phyloP scores from a whole-genome alignment of 176 grass and related monocot genomes.

The Puccinellia tenuiflora region DNA sequence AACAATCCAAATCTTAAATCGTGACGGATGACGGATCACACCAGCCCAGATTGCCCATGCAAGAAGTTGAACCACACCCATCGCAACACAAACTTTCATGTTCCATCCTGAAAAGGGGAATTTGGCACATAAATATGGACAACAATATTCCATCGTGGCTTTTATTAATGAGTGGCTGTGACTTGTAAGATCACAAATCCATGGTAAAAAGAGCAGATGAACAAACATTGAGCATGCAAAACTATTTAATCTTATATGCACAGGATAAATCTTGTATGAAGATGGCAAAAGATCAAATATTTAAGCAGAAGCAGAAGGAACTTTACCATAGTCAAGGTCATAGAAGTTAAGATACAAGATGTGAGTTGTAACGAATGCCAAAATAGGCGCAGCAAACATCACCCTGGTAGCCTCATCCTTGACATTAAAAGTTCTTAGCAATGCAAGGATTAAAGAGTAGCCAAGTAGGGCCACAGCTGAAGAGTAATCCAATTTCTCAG shows the following conservation, averaged over 20 bases:
- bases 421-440: slow-evolving; percentile 83
- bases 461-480: slow-evolving; percentile 84
- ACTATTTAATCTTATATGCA: neutral
- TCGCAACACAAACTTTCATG: slow-evolving; percentile 88
- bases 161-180: neutral
- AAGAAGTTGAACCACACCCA: slow-evolving; percentile 68
- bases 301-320: slow-evolving; percentile 16
- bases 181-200: neutral
- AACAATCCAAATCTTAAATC: slow-evolving; percentile 63
- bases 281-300: neutral
- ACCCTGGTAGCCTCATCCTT: slow-evolving; percentile 92
- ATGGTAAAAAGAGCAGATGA: slow-evolving; percentile 6
- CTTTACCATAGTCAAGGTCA: slow-evolving; percentile 73
- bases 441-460: slow-evolving; percentile 74
- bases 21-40: slow-evolving; percentile 55
- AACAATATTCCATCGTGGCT: neutral
- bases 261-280: neutral
- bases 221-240: neutral
- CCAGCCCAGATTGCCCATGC: slow-evolving; percentile 82
- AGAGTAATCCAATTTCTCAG: slow-evolving; percentile 94
- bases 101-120: slow-evolving; percentile 69
- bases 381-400: slow-evolving; percentile 86
- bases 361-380: slow-evolving; percentile 95
- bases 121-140: neutral
- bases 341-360: slow-evolving; percentile 98